Conservation (phyloP, 805 yeast species). For the Wickerhamomyces sydowiorum region DNA sequence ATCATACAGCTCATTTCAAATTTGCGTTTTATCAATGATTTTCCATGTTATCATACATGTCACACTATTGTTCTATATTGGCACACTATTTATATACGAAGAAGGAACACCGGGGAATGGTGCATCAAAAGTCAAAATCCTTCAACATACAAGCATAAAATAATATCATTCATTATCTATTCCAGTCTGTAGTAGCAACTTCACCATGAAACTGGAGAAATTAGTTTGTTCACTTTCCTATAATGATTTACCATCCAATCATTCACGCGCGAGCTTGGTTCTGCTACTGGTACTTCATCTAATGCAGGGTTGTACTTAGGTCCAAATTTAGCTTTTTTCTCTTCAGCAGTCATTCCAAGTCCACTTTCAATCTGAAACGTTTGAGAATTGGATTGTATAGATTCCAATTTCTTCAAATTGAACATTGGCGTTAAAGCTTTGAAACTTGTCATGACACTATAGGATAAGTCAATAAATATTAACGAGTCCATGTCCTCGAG, state of each 20-base stretch:
- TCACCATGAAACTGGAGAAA: no score
- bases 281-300: neutral
- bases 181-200: no score
- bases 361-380: neutral
- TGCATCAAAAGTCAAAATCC: no score
- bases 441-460: neutral
- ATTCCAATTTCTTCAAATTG: neutral
- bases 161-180: no score
- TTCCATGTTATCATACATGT: no score
- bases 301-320: neutral
- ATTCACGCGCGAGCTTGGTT: neutral
- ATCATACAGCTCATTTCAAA: no score
- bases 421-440: neutral
- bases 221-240: neutral
- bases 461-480: neutral
- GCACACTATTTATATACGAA: no score
- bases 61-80: no score
- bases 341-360: neutral
- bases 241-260: neutral
- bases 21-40: no score
- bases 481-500: neutral
- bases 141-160: no score
- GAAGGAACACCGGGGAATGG: no score
- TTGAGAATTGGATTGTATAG: neutral
- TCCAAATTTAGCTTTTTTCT: neutral